Evolutionary conservation across 768 basidiomycete species (phyloP).

Genomic region (Russula dissimulans): DNA sequence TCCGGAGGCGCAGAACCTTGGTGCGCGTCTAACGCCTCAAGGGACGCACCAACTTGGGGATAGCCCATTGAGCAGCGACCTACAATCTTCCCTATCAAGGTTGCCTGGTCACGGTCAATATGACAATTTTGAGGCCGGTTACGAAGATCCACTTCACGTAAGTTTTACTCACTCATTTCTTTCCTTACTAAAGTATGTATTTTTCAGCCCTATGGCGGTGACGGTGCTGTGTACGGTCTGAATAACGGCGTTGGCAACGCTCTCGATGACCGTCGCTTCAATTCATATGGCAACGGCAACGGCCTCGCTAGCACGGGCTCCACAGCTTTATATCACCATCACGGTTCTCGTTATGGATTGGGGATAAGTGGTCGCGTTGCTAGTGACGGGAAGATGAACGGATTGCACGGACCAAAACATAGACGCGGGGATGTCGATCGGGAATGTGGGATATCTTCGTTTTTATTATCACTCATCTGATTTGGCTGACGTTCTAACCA

Average conservation of each 20-base stretch:
- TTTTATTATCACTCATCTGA: conserved; percentile 10
- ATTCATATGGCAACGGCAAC: conserved; percentile 38
- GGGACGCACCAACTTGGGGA: conserved; percentile 40
- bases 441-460: conserved; percentile 43
- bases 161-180: conserved; percentile 18
- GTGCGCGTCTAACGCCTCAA: conserved; percentile 50
- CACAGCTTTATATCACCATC: conserved; percentile 70
- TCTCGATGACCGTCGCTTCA: conserved; percentile 45
- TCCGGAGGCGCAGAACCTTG: conserved; percentile 48
- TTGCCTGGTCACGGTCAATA: conserved; percentile 49
- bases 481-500: conserved; percentile 23
- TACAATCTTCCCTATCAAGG: conserved; percentile 68
- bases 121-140: conserved; percentile 46
- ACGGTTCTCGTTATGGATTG: conserved; percentile 67
- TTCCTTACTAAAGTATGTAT: conserved; percentile 1
- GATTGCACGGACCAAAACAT: conserved; percentile 86
- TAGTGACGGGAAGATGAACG: conserved; percentile 74
- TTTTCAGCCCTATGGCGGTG: conserved; percentile 46
- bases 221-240: conserved; percentile 36
- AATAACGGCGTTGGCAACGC: conserved; percentile 22
- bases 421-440: conserved; percentile 90
- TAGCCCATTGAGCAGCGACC: conserved; percentile 42
- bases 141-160: conserved; percentile 51
- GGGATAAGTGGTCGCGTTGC: conserved; percentile 46
- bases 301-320: conserved; percentile 39